Evolutionary conservation across 208 protist species (phyloP), one percentile per base, ranked within the genome.

Genomic region (Crithidia brevicula): DNA sequence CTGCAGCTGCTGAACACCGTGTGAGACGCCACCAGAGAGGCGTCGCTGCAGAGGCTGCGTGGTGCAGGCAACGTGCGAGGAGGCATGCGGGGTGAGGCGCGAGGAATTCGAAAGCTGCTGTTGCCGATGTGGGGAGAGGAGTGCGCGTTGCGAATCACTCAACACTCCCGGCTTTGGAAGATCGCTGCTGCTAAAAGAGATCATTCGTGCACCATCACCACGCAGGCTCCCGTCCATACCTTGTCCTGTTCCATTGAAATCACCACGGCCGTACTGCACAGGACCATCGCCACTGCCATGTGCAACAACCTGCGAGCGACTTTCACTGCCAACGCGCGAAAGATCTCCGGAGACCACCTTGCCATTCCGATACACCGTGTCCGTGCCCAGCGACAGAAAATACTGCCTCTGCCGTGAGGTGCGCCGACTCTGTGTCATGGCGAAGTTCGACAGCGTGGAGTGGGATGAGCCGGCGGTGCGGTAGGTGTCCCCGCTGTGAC

Each of bases 381-480:
- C 59, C 5, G 59, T 65, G 43, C 59, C 45, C 18, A 65, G 45
- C 22, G 59, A 65, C 30, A 65, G 59, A 18, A 65, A 9, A 28
- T 53, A 53, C 27, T 45, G 45, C 25, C 45, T 22, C 45, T 65
- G 59, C 30, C 59, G 59, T 4, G n/a, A 31, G 20, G n/a, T 33
- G 36, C 50, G 27, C 11, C 49, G 4, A 18, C 20, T 34, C 16
- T 51, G 28, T 18, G 18, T n/a, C 22, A 67, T 16, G 23, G 51
- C 46, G 16, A 67, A 51, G 38, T 67, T 67, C 16, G 30, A 46
- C 49, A 67, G 28, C 11, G 62, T 67, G 20, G 50, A 58, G 46
- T 42, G 50, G 16, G 50, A 58, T 11, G 62, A 67, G 16, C 3
- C 50, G 22, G 49, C 25, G 33, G 62, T 67, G 50, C 47, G 62